A percentile compares a stretch with the other conserved stretches of the same genome.
Evolutionary conservation across 2,329 filamentous ascomycete genomes (phyloP).

Genomic region (Sporothrix protearum): DNA sequence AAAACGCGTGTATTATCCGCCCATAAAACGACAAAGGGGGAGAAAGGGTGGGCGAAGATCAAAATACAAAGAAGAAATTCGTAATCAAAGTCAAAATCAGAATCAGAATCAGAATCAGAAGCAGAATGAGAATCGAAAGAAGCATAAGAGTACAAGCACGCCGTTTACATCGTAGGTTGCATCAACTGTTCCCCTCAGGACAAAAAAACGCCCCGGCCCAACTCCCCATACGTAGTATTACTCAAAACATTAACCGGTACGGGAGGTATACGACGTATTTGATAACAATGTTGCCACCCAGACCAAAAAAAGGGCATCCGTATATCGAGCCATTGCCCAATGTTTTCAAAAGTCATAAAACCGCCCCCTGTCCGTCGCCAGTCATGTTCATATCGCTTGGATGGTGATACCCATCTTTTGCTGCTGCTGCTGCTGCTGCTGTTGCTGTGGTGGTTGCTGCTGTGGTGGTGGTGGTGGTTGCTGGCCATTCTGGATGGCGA

Average conservation of each 20-base stretch:
- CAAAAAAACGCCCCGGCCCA: background rate
- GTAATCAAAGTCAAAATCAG: too few relatives aligned
- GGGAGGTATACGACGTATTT: too few relatives aligned
- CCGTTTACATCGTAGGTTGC: background rate
- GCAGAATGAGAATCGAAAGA: too few relatives aligned
- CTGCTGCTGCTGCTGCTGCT: background rate
- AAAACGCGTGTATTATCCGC: background rate
- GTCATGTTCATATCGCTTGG: background rate
- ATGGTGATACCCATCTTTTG: background rate
- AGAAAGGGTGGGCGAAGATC: background rate
- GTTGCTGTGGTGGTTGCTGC: background rate
- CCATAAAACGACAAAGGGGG: background rate
- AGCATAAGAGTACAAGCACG: background rate
- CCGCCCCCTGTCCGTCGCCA: background rate
- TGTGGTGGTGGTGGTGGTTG: background rate
- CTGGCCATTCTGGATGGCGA: slow-evolving; percentile 20
- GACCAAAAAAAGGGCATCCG: background rate
- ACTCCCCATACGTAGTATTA: background rate
- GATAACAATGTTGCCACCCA: background rate
- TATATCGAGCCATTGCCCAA: background rate
- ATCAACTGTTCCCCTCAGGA: background rate
- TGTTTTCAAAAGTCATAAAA: background rate
- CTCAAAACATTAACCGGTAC: background rate
- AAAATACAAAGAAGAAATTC: background rate
- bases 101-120: too few relatives aligned